Conservation (phyloP, 2,329 filamentous ascomycete genomes). For the Calonectria ilicicola region DNA sequence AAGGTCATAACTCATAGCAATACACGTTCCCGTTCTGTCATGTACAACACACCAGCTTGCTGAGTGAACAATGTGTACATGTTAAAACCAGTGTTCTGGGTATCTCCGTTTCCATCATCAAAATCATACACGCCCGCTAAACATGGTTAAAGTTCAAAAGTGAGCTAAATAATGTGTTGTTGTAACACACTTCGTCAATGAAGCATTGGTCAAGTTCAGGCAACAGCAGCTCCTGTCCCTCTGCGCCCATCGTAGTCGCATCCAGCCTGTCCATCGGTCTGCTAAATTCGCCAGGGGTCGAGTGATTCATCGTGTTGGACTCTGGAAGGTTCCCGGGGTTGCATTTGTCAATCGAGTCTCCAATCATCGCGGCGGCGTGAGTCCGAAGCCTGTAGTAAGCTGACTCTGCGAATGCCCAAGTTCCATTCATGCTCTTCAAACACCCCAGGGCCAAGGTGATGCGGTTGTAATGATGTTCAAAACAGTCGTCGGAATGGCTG, state of each 20-base stretch:
- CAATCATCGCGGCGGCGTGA: neutral
- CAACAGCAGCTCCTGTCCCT: neutral
- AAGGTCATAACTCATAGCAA: too few species aligned
- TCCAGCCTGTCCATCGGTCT: neutral
- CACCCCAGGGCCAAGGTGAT: neutral
- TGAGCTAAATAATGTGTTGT: neutral
- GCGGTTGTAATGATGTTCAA: neutral
- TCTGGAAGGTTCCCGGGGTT: neutral
- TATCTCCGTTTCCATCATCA: too few species aligned
- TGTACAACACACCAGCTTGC: too few species aligned
- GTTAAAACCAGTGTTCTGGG: too few species aligned
- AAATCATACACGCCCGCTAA: neutral
- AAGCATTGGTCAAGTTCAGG: neutral
- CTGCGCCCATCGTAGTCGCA: neutral
- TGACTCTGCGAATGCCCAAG: neutral
- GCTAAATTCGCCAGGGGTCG: neutral
- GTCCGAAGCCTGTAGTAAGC: neutral
- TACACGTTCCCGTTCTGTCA: too few species aligned
- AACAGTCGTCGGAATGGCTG: neutral
- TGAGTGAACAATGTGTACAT: too few species aligned
- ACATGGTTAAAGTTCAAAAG: neutral
- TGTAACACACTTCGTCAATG: neutral
- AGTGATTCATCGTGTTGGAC: neutral
- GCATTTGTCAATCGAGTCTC: neutral
- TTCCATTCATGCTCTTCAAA: slow-evolving; percentile 1